Conservation (phyloP, 1,284 basidiomycete genomes). For the Ustilago lituana region DNA sequence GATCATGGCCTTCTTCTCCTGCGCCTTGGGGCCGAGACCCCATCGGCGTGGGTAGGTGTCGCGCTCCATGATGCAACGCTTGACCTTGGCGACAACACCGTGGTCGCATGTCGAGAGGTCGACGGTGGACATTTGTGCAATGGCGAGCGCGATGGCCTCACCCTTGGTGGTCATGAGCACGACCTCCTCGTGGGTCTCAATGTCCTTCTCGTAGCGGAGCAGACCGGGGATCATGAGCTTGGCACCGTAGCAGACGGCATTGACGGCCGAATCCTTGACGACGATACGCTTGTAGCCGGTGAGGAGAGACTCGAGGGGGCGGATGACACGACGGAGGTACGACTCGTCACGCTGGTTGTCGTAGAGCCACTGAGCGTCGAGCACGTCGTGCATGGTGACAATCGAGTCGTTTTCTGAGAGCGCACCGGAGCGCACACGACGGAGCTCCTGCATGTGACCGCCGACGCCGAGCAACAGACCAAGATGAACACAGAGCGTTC, state of each 20-base stretch:
- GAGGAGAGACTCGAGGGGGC: constrained; percentile 91
- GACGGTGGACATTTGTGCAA: constrained; percentile 87
- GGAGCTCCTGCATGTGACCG: constrained; percentile 98
- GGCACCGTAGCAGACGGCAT: constrained; percentile 98
- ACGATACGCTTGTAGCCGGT: constrained; percentile 98
- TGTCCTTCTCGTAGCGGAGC: constrained; percentile 94
- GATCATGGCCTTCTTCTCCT: constrained; percentile 90
- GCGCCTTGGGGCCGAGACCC: constrained; percentile 95
- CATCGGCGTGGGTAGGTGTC: constrained; percentile 97
- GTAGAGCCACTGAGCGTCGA: constrained; percentile 98
- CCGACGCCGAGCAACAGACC: constrained; percentile 95
- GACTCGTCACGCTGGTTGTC: constrained; percentile 99
- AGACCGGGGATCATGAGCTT: constrained; percentile 99
- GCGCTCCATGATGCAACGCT: constrained; percentile 98
- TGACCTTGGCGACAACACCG: constrained; percentile 98
- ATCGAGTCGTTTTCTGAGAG: constrained; percentile 98
- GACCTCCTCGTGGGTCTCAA: constrained; percentile 94
- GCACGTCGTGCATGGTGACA: constrained; percentile 99
- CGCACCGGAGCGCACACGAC: constrained; percentile 92
- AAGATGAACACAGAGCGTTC: constrained; percentile 96
- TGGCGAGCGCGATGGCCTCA: constrained; percentile 94
- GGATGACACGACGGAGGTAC: constrained; percentile 93
- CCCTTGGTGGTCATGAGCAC: constrained; percentile 99
- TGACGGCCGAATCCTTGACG: constrained; percentile 98
- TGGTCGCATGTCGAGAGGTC: constrained; percentile 98